Conservation (phyloP, 345 rosid species). For the Erysimum cheiranthoides region DNA sequence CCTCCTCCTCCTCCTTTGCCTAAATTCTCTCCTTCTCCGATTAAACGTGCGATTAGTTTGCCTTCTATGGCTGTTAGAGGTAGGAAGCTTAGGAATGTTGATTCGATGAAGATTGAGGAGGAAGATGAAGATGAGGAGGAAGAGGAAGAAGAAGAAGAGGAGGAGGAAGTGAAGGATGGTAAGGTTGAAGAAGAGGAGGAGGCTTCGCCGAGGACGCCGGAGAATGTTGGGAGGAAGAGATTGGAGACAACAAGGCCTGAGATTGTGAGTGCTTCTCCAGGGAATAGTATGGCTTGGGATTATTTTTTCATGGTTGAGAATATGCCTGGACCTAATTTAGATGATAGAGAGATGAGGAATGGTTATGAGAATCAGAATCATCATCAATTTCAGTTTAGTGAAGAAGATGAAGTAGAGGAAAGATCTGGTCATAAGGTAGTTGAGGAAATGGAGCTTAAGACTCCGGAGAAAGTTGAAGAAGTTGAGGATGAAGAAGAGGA, state of each 20-base stretch:
- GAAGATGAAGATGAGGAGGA: conserved; percentile 60
- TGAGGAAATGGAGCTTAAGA: conserved; percentile 57
- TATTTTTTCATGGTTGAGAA: conserved; percentile 68
- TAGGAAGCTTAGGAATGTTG: conserved; percentile 49
- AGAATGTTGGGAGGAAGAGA: conserved; percentile 45
- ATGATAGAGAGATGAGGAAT: conserved; percentile 44
- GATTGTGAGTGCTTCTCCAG: conserved; percentile 50
- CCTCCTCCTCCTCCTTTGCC: conserved; percentile 92
- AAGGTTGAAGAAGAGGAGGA: conserved; percentile 32
- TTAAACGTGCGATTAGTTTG: conserved; percentile 73
- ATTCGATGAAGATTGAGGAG: conserved; percentile 55
- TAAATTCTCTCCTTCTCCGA: conserved; percentile 78
- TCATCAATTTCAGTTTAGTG: conserved; percentile 33
- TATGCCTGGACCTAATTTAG: conserved; percentile 67
- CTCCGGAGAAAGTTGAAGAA: conserved; percentile 50
- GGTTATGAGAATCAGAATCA: conserved; percentile 36
- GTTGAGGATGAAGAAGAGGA: not conserved
- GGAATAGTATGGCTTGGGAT: conserved; percentile 62
- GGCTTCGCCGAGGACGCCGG: conserved; percentile 36
- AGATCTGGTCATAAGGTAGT: conserved; percentile 30
- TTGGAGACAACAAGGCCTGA: conserved; percentile 44
- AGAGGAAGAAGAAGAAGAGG: conserved; percentile 48
- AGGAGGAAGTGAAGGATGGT: not conserved
- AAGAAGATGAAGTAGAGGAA: conserved; percentile 36
- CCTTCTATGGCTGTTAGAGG: conserved; percentile 52